Evolutionary conservation across 257 asterid species (phyloP), one percentile per base, ranked within the genome.

Genomic region (Cordia subcordata): DNA sequence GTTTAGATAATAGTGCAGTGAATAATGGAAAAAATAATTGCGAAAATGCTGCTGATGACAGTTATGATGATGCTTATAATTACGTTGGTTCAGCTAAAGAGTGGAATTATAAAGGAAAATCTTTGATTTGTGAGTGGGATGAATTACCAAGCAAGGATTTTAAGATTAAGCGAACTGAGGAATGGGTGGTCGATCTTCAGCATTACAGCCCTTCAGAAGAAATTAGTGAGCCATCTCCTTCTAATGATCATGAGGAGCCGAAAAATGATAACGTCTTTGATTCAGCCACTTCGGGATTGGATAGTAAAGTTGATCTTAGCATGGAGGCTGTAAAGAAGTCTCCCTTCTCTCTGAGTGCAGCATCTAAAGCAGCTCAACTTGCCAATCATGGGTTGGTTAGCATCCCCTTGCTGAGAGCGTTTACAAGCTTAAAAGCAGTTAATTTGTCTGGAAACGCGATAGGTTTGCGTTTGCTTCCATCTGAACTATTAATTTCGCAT

Each of bases 371-470:
- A 5, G 97, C 95, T 68, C 97, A 89, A 77, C 75, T 93, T 66
- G 77, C 79, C 55, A 93, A 89, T 75, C 96, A 83, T 72, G 96
- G 97, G 45, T 83, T 93, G 85, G 83, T 72, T 54, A 83, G 80
- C 66, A 86, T 93, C 59, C 99, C 99, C 4, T 86, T 86, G 75
- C 79, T 93, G 57, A 86, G 94, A 69, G 89, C 91, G 55, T 86
- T 86, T 77, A 65, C 74, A 37, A 84, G 92, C 81, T 87, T 93
- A 61, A 86, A 79, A 73, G 80, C 94, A 65, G 89, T 93, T 59
- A 87, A 89, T 79, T 74, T 93, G 74, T 86, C 99, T 52, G 96
- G 97, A 60, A 92, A 92, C 70, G 68, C 91, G 53, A 86, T 92
- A 81, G 96, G 99, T 42, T 42, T 65, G 32, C 27, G 22, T n/a